A percentile compares a stretch with the other conserved stretches of the same genome.
phyloP scores from a whole-genome alignment of 441 rosid genomes.

The Capsella rubella region DNA sequence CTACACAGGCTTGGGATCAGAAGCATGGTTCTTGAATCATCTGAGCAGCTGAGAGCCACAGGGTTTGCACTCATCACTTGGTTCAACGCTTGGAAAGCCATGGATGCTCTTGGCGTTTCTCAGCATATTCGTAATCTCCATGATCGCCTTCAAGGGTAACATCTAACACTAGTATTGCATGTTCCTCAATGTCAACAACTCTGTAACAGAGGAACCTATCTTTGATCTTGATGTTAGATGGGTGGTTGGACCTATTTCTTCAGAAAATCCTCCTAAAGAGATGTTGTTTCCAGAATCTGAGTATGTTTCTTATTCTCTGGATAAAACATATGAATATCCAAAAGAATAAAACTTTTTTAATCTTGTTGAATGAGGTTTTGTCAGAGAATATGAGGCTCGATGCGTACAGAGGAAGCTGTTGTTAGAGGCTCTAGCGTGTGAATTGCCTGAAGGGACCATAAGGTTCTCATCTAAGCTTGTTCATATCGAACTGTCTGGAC shows the following conservation, averaged over 20 bases:
- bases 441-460: slow-evolving; percentile 65
- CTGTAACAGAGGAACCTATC: background rate
- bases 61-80: slow-evolving; percentile 65
- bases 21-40: slow-evolving; percentile 74
- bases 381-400: slow-evolving; percentile 55
- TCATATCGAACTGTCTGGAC: slow-evolving; percentile 61
- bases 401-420: slow-evolving; percentile 59
- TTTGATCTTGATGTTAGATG: slow-evolving; percentile 43
- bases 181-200: background rate
- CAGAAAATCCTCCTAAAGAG: slow-evolving; percentile 32
- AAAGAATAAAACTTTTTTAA: background rate
- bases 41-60: slow-evolving; percentile 57
- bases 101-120: slow-evolving; percentile 67
- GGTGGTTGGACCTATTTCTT: slow-evolving; percentile 41
- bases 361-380: slow-evolving; percentile 13
- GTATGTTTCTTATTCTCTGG: slow-evolving; percentile 37
- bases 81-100: slow-evolving; percentile 80
- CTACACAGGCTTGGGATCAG: slow-evolving; percentile 61
- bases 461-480: slow-evolving; percentile 73
- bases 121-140: slow-evolving; percentile 59
- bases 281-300: slow-evolving; percentile 42
- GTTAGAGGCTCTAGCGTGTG: slow-evolving; percentile 64
- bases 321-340: background rate
- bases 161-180: background rate
- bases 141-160: slow-evolving; percentile 50